Conservation (phyloP, 441 rosid genomes). For the Corymbia citriodora region DNA sequence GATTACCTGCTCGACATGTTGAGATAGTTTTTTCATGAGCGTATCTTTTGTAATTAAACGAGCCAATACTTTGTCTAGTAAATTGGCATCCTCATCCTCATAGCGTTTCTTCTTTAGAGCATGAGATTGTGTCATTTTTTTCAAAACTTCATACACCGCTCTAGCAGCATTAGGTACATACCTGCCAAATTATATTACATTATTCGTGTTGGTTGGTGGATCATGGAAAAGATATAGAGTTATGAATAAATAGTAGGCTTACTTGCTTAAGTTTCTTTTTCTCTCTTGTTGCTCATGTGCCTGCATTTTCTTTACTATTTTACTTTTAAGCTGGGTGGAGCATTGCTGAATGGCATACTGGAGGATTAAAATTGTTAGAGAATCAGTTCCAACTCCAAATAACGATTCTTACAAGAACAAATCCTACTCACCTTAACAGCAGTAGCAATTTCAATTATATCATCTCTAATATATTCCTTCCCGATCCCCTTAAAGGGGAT, state of each 20-base stretch:
- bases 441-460: constrained; percentile 85
- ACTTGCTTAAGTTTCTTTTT: constrained; percentile 89
- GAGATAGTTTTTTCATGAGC: constrained; percentile 61
- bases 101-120: constrained; percentile 53
- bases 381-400: not conserved
- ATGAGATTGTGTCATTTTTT: constrained; percentile 59
- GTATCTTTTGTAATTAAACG: constrained; percentile 66
- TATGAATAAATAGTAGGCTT: constrained; percentile 1
- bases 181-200: constrained; percentile 29
- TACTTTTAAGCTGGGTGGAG: constrained; percentile 89
- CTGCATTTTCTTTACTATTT: constrained; percentile 76
- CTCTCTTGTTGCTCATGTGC: constrained; percentile 97
- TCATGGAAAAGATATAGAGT: not conserved
- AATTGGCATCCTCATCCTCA: constrained; percentile 40
- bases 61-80: constrained; percentile 54
- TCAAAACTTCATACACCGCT: constrained; percentile 70
- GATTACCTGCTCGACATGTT: constrained; percentile 83
- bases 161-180: constrained; percentile 81
- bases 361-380: constrained; percentile 16
- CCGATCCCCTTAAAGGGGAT: constrained; percentile 98
- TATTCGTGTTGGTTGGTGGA: not conserved
- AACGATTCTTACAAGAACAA: not conserved
- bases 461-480: constrained; percentile 97
- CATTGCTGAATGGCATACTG: constrained; percentile 95
- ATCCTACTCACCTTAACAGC: constrained; percentile 73